Percentiles rank a stretch among this genome's conserved stretches.
These are phyloP conservation scores for Cephalotrichum gorgonifer DNA, from an alignment of 2,329 filamentous ascomycete species.

Conservation along the genomic window DNA sequence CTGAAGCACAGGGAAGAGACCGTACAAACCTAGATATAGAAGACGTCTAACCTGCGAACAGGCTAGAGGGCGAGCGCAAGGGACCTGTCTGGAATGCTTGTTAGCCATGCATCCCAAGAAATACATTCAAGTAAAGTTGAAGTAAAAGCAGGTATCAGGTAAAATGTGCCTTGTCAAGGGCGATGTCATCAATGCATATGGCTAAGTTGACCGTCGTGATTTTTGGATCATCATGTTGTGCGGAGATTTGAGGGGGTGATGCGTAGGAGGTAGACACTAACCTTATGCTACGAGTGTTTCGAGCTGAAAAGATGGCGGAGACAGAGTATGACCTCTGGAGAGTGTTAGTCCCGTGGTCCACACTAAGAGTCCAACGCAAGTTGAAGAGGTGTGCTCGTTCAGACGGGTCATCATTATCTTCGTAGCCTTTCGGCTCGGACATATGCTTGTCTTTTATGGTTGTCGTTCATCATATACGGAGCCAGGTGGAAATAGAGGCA, in stretches of 20 bases:
- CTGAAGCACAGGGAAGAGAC: too few relatives aligned
- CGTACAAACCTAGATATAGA: too few relatives aligned
- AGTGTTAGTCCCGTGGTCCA: too few relatives aligned
- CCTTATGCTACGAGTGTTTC: too few relatives aligned
- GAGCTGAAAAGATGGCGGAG: too few relatives aligned
- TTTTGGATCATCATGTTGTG: slow-evolving; percentile 24
- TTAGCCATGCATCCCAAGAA: neutral
- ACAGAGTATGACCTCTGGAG: too few relatives aligned
- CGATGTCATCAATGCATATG: slow-evolving; percentile 34
- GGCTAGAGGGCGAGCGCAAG: neutral
- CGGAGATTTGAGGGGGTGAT: too few relatives aligned
- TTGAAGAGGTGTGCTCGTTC: neutral
- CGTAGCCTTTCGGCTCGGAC: slow-evolving; percentile 62
- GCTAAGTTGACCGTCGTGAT: slow-evolving; percentile 40
- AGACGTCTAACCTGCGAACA: neutral
- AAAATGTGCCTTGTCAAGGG: slow-evolving; percentile 33
- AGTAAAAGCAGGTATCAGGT: slow-evolving; percentile 13
- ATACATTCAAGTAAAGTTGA: neutral
- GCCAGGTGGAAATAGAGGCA: neutral
- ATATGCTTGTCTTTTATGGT: slow-evolving; percentile 96
- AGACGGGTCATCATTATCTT: slow-evolving; percentile 19
- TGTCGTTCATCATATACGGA: slow-evolving; percentile 26
- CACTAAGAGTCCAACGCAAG: neutral
- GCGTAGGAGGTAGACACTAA: too few relatives aligned
- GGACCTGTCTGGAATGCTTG: slow-evolving; percentile 1